A percentile compares a stretch with the other conserved stretches of the same genome.
These are phyloP conservation scores for Hanseniaspora vineae DNA, from an alignment of 805 yeast genomes.

Conservation along the genomic window DNA sequence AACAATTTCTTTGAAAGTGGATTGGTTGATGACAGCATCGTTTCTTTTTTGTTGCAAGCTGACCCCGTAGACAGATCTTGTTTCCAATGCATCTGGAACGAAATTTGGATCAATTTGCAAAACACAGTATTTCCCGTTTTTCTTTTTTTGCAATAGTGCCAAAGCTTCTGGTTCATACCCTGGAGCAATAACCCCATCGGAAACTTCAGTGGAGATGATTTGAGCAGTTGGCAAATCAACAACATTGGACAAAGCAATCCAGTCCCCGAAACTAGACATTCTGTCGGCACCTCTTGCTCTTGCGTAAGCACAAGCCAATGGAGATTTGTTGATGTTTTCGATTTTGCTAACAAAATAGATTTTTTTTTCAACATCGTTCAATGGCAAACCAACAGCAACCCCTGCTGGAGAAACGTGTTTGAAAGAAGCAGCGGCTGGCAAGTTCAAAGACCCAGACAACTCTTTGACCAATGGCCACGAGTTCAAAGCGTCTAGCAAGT, in stretches of 20 bases:
- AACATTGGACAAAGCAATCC: conserved; percentile 91
- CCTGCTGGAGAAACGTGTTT: conserved; percentile 99
- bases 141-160: conserved; percentile 77
- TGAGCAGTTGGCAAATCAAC: conserved; percentile 95
- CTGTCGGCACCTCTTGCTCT: conserved; percentile 99
- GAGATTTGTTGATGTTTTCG: conserved; percentile 66
- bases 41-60: conserved; percentile 93
- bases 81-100: conserved; percentile 68
- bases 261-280: conserved; percentile 98
- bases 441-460: conserved; percentile 80
- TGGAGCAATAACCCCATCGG: conserved; percentile 98
- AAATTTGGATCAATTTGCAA: conserved; percentile 92
- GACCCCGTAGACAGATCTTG: conserved; percentile 93
- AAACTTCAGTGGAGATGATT: conserved; percentile 93
- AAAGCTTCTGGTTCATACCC: conserved; percentile 90
- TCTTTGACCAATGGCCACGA: conserved; percentile 99
- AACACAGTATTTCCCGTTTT: conserved; percentile 94
- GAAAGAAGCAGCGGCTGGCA: conserved; percentile 95
- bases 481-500: conserved; percentile 89
- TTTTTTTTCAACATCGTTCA: conserved; percentile 83
- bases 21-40: conserved; percentile 87
- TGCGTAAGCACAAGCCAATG: conserved; percentile 95
- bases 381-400: conserved; percentile 92
- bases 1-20: conserved; percentile 84
- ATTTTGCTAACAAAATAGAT: conserved; percentile 91